Conservation (phyloP, 2,329 filamentous ascomycete genomes). For the Fusarium dimerum region DNA sequence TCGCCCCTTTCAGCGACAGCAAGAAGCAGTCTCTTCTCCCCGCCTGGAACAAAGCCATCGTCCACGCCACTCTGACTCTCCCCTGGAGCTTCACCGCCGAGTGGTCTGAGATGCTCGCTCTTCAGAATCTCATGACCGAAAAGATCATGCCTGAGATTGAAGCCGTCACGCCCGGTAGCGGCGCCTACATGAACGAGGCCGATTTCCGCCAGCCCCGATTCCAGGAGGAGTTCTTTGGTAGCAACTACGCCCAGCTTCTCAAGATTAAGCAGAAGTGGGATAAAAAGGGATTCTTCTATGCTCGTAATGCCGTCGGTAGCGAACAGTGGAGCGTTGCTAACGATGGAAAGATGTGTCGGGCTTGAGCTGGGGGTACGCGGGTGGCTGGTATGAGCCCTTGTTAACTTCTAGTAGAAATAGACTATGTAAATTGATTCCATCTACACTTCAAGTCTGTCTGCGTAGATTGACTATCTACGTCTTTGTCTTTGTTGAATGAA, state of each 20-base stretch:
- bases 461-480: no score
- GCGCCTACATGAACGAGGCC: slow-evolving; percentile 54
- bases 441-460: no score
- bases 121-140: slow-evolving; percentile 33
- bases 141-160: slow-evolving; percentile 28
- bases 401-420: no score
- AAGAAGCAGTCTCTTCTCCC: slow-evolving; percentile 40
- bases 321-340: slow-evolving; percentile 44
- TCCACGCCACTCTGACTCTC: slow-evolving; percentile 30
- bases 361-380: not conserved
- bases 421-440: no score
- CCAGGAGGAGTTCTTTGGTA: slow-evolving; percentile 47
- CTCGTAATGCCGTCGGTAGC: slow-evolving; percentile 50
- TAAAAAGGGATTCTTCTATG: slow-evolving; percentile 47
- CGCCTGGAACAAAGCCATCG: slow-evolving; percentile 38
- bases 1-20: slow-evolving; percentile 25
- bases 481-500: no score
- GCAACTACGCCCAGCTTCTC: slow-evolving; percentile 44
- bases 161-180: slow-evolving; percentile 41
- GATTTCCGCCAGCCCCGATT: slow-evolving; percentile 46
- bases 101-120: slow-evolving; percentile 31
- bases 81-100: slow-evolving; percentile 30
- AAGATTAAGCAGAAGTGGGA: slow-evolving; percentile 54
- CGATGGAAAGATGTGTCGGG: slow-evolving; percentile 17
- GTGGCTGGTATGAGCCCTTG: no score